Base-by-base conservation (phyloP, 2,329 filamentous ascomycete genomes). In the Pseudogymnoascus sp. region DNA sequence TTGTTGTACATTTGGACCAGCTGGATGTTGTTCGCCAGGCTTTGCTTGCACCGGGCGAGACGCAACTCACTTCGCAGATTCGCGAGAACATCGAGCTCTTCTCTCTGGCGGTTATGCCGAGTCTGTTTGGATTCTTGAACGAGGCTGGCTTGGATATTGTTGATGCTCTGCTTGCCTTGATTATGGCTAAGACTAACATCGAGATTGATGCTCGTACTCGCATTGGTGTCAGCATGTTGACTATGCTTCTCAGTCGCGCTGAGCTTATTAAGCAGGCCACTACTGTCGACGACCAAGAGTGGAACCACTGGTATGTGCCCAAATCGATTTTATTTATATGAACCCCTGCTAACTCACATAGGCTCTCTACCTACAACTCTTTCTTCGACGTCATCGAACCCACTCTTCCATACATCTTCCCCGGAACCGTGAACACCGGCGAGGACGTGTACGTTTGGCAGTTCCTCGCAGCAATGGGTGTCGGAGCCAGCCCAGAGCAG, bases 391-490 rank as follows among this genome's bases (percentile, higher is more conserved):
- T 85, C 5, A 80, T 97, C 16, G 93, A 97, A 75, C 90, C 90
- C 1, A 87, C 88, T 5, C 83, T 97, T 56, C 88, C 89, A 11
- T 84, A 89, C 69, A 88, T 97, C 66, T 99, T 99, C 84, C 93
- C 93, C 0, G 90, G 89, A 18, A 89, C 89, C n/a, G 90, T 96
- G 71, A 92, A 91, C 67, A 88, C 90, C 6, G 90, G 90, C 60
- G 92, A 97, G 68, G 95, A 99, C 72, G 88, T 96, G 72, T 96
- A 97, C 72, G 91, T 97, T 40, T 99, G 95, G 95, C 93, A 97
- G 76, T 96, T 97, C 75, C 82, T 99, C 67, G 95, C 95, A 7
- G 92, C 93, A 11, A 91, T 97, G 76, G 95, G 95, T 66, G 95
- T 96, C 67, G 93, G 91, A 61, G 93, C 95, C 36, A 93, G 86